Conservation (phyloP, 2,329 filamentous ascomycete species). For the Neonectria coccinea region DNA sequence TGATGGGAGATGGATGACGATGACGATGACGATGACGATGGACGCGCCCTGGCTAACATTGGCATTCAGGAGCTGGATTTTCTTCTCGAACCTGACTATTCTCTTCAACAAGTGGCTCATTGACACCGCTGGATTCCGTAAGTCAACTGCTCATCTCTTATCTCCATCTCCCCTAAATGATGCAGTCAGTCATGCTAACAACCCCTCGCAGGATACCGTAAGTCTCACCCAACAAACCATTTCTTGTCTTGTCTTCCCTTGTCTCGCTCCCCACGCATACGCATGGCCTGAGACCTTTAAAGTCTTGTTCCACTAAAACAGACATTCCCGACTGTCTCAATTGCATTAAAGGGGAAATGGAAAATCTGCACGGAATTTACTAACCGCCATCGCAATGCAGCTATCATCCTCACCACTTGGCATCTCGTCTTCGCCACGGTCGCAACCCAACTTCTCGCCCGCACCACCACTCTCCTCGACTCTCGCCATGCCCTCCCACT, state of each 20-base stretch:
- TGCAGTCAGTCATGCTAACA: constrained; percentile 25
- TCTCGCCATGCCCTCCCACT: constrained; percentile 71
- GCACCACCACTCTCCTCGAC: constrained; percentile 72
- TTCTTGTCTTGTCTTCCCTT: background rate
- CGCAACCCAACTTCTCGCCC: constrained; percentile 74
- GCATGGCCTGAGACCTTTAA: background rate
- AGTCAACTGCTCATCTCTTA: constrained; percentile 50
- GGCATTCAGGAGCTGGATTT: constrained; percentile 75
- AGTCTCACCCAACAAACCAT: constrained; percentile 25
- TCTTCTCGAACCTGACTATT: constrained; percentile 86
- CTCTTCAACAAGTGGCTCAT: constrained; percentile 94
- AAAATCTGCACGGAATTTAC: constrained; percentile 18
- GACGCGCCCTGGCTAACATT: constrained; percentile 30
- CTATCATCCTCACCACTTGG: constrained; percentile 74
- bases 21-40: background rate
- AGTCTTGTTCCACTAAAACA: background rate
- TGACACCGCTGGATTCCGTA: constrained; percentile 79
- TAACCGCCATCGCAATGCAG: constrained; percentile 43
- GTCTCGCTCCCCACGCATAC: background rate
- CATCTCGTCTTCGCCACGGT: constrained; percentile 74
- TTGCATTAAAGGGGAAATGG: background rate
- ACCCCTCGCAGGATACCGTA: constrained; percentile 49
- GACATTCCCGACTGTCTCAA: background rate
- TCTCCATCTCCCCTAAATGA: background rate
- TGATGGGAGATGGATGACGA: background rate